Percentiles rank a stretch among this genome's conserved stretches.
phyloP scores from a whole-genome alignment of 148 eudicot species.

The Arbutus unedo region DNA sequence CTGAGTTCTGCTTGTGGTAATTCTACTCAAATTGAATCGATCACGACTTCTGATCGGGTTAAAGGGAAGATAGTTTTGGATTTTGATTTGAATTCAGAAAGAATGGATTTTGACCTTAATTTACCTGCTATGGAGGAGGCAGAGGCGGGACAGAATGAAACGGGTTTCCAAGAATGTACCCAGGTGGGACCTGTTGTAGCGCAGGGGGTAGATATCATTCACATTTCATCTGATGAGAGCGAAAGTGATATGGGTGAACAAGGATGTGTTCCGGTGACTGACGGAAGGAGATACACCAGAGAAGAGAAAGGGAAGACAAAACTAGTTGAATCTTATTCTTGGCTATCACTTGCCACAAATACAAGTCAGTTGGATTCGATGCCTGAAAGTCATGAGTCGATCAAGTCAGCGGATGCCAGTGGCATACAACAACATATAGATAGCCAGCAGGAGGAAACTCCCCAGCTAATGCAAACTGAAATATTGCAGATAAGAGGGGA shows the following conservation, averaged over 20 bases:
- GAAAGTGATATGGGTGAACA: constrained; percentile 13
- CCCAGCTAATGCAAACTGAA: not conserved
- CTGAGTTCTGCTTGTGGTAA: not conserved
- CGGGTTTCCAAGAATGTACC: not conserved
- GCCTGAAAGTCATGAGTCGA: not conserved
- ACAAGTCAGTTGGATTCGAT: not conserved
- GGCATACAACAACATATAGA: not conserved
- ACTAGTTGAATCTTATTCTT: constrained; percentile 20
- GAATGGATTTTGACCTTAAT: constrained; percentile 21
- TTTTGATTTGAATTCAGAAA: not conserved
- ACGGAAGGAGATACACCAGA: constrained; percentile 19
- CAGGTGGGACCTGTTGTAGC: not conserved
- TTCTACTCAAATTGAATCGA: not conserved
- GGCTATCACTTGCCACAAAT: constrained; percentile 20
- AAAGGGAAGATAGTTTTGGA: not conserved
- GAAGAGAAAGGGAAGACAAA: constrained; percentile 32
- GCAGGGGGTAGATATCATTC: constrained; percentile 9
- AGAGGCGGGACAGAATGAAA: not conserved
- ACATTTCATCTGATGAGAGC: constrained; percentile 22
- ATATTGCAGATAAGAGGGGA: not conserved
- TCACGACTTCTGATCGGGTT: not conserved
- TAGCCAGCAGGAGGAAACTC: not conserved
- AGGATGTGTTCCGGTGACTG: constrained; percentile 8
- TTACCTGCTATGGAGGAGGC: not conserved
- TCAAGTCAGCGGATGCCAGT: not conserved